Conservation (phyloP, 1,284 basidiomycete genomes). For the Trametes versicolor region DNA sequence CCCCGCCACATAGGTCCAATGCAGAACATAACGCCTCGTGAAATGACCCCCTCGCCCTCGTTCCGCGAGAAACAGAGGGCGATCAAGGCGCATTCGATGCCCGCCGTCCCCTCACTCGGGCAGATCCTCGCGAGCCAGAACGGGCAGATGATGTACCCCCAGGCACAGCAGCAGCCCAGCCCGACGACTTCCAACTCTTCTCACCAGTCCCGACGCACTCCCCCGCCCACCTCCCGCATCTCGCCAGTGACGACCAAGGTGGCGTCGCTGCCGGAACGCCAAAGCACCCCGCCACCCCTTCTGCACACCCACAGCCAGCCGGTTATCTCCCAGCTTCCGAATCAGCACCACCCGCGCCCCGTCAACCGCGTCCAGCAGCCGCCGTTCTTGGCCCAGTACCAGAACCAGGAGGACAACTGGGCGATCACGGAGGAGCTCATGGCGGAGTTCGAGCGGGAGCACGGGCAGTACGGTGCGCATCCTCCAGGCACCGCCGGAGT, state of each 20-base stretch:
- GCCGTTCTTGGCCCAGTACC: slow-evolving; percentile 61
- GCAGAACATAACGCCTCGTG: slow-evolving; percentile 63
- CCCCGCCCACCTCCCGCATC: slow-evolving; percentile 51
- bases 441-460: slow-evolving; percentile 69
- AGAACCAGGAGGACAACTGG: slow-evolving; percentile 64
- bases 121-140: slow-evolving; percentile 53
- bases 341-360: slow-evolving; percentile 65
- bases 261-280: slow-evolving; percentile 50
- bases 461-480: slow-evolving; percentile 32
- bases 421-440: slow-evolving; percentile 74
- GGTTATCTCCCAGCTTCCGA: slow-evolving; percentile 46
- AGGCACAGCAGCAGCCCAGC: slow-evolving; percentile 60
- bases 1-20: slow-evolving; percentile 40
- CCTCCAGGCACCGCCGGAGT: slow-evolving; percentile 57
- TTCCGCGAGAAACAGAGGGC: slow-evolving; percentile 67
- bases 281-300: slow-evolving; percentile 44
- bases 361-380: slow-evolving; percentile 61
- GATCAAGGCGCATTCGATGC: slow-evolving; percentile 68
- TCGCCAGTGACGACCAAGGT: slow-evolving; percentile 50
- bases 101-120: slow-evolving; percentile 63
- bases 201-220: slow-evolving; percentile 51
- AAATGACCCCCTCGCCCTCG: slow-evolving; percentile 74
- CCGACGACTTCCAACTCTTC: slow-evolving; percentile 63
- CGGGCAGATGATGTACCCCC: slow-evolving; percentile 41
- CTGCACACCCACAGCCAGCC: slow-evolving; percentile 45